Evolutionary conservation across 2,329 filamentous ascomycete species (phyloP).

Genomic region (Cercospora brassicicola): DNA sequence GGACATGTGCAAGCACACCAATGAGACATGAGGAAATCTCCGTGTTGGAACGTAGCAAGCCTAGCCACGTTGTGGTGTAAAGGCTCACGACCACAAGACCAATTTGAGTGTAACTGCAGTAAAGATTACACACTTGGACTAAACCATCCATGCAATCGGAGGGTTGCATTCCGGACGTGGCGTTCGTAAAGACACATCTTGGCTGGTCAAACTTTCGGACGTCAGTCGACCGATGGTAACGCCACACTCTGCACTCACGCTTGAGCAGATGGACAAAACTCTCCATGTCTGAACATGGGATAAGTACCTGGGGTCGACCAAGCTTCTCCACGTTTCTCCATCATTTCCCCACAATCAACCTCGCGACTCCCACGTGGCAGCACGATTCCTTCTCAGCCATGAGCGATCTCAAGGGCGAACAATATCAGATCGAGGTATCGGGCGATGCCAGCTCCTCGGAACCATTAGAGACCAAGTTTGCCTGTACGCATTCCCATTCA

Average conservation of each 20-base stretch:
- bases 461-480: slow-evolving; percentile 12
- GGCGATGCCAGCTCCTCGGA: slow-evolving; percentile 8
- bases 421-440: slow-evolving; percentile 6
- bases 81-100: too few species aligned
- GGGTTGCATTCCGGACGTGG: not conserved
- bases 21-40: too few species aligned
- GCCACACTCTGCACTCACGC: not conserved
- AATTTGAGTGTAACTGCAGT: too few species aligned
- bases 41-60: too few species aligned
- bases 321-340: slow-evolving; percentile 14
- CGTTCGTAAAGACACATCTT: not conserved
- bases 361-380: slow-evolving; percentile 9
- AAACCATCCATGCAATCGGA: too few species aligned
- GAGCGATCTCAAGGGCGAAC: slow-evolving; percentile 11
- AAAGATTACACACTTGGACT: too few species aligned
- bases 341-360: not conserved
- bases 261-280: not conserved
- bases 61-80: too few species aligned
- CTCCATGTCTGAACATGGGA: not conserved
- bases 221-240: not conserved
- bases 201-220: not conserved
- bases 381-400: slow-evolving; percentile 1
- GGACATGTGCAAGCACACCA: too few species aligned
- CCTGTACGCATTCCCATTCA: slow-evolving; percentile 1
- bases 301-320: slow-evolving; percentile 12